Percentiles rank a stretch among this genome's conserved stretches.
Conservation (phyloP, 2,329 filamentous ascomycete genomes). For the Colletotrichum scovillei region DNA sequence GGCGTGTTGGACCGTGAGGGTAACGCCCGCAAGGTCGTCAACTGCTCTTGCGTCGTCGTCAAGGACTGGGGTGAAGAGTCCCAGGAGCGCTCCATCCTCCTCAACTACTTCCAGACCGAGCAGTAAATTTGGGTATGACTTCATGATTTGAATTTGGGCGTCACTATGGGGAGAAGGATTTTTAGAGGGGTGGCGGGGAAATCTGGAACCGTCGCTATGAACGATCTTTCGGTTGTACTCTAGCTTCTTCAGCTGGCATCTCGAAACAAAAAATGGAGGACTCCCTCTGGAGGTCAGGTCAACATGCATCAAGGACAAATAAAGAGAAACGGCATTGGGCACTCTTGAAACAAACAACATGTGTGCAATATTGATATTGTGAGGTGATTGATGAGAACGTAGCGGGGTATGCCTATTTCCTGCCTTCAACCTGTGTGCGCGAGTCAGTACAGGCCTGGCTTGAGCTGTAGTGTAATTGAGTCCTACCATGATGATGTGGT, state of each 20-base stretch:
- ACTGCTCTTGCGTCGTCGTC: constrained; percentile 99
- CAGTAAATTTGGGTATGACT: constrained; percentile 60
- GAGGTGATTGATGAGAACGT: not conserved
- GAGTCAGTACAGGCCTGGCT: constrained; percentile 1
- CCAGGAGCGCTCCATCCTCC: constrained; percentile 97
- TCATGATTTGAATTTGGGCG: constrained; percentile 44
- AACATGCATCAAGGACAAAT: constrained; percentile 46
- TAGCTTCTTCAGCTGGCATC: constrained; percentile 60
- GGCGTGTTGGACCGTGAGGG: constrained; percentile 99
- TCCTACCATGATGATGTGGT: constrained; percentile 82
- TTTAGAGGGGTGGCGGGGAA: constrained; percentile 33
- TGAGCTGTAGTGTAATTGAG: not conserved
- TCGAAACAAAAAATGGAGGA: constrained; percentile 48
- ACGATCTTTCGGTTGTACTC: constrained; percentile 56
- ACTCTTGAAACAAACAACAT: constrained; percentile 31
- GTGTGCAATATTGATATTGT: not conserved
- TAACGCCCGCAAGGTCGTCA: constrained; percentile 99
- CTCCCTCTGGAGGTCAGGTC: constrained; percentile 45
- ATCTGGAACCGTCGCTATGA: constrained; percentile 30
- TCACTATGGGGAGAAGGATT: constrained; percentile 39
- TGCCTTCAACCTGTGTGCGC: constrained; percentile 52
- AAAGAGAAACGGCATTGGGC: constrained; percentile 36
- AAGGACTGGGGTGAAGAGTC: constrained; percentile 99
- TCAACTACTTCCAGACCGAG: constrained; percentile 99
- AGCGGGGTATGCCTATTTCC: constrained; percentile 44